Conservation (phyloP, 176 grass and related monocot species). For the Carex parvula region DNA sequence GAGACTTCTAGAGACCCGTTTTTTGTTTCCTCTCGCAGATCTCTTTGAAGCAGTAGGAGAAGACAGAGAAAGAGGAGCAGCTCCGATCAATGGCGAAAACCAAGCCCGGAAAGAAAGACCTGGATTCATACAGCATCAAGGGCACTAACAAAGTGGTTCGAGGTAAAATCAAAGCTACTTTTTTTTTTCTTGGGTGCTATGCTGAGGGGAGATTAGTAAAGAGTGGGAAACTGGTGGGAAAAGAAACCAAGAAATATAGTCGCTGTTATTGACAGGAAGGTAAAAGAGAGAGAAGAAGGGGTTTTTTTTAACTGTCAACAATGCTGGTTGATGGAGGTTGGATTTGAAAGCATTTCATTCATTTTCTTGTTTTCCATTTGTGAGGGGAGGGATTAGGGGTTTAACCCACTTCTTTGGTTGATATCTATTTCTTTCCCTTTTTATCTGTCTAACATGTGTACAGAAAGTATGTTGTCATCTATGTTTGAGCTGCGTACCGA, state of each 20-base stretch:
- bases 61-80: conserved; percentile 6
- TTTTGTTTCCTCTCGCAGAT: conserved; percentile 29
- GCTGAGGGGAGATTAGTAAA: neutral
- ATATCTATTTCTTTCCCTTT: neutral
- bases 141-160: conserved; percentile 76
- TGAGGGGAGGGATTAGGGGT: neutral
- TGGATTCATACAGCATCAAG: conserved; percentile 79
- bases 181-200: neutral
- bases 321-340: neutral
- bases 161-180: conserved; percentile 40
- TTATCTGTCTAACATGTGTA: neutral
- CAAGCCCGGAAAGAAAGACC: conserved; percentile 70
- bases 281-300: neutral
- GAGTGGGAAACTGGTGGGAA: neutral
- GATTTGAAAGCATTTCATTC: neutral
- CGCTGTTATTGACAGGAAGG: neutral
- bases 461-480: neutral
- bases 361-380: neutral
- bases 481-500: neutral
- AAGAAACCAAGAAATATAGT: neutral
- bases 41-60: conserved; percentile 22
- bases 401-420: neutral
- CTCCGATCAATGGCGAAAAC: conserved; percentile 67
- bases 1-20: neutral
- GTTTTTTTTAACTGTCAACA: neutral